Conservation (phyloP, 805 yeast species). For the Kurtzmaniella fragi region DNA sequence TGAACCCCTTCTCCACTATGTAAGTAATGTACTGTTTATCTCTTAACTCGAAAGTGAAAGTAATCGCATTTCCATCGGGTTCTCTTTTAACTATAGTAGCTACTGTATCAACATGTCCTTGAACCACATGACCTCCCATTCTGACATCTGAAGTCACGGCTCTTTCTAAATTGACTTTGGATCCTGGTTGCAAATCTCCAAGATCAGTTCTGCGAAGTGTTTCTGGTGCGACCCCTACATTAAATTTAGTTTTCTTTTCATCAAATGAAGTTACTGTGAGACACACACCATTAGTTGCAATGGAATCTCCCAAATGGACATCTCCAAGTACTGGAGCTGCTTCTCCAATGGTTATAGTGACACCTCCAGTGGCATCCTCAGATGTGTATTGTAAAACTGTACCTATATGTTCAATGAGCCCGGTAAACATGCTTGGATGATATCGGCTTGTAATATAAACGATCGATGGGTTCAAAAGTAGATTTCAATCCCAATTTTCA, state of each 20-base stretch:
- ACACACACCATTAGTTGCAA: constrained; percentile 85
- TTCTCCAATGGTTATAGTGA: constrained; percentile 60
- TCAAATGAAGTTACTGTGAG: constrained; percentile 84
- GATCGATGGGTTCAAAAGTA: too few species aligned
- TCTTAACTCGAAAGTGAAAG: constrained; percentile 67
- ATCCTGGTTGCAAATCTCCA: constrained; percentile 52
- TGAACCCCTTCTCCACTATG: constrained; percentile 93
- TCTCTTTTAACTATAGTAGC: constrained; percentile 54
- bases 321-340: constrained; percentile 64
- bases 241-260: constrained; percentile 48
- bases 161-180: constrained; percentile 81
- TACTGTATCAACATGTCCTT: constrained; percentile 93
- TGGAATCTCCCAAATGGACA: constrained; percentile 91
- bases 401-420: constrained; percentile 85
- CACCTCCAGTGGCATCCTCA: constrained; percentile 57
- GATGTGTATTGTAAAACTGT: constrained; percentile 45
- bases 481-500: background rate
- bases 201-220: constrained; percentile 79
- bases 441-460: too few species aligned
- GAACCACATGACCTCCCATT: constrained; percentile 96
- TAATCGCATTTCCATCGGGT: constrained; percentile 71
- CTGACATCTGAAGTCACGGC: constrained; percentile 83
- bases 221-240: constrained; percentile 91
- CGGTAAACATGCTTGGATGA: constrained; percentile 70
- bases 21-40: constrained; percentile 60